A percentile compares a stretch with the other conserved stretches of the same genome.
These are phyloP conservation scores for Kazachstania viticola DNA, from an alignment of 805 yeast species.

Conservation along the genomic window DNA sequence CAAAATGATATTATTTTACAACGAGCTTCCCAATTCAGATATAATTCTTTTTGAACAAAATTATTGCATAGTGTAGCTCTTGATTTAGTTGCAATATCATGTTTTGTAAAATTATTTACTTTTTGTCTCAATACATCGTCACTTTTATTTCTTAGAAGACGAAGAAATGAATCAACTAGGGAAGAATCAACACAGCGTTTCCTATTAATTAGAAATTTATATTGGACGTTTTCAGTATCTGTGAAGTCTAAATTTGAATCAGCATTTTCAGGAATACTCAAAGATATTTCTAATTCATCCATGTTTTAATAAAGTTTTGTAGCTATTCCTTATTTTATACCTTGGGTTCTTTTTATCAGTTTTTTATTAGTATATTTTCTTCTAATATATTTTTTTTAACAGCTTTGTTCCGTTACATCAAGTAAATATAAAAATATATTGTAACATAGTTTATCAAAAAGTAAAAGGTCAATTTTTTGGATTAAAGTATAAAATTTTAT, in stretches of 20 bases:
- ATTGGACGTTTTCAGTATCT: background rate
- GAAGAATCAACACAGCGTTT: conserved; percentile 23
- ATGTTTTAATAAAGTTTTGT: too few species aligned
- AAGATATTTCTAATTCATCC: too few species aligned
- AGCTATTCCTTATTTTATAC: too few species aligned
- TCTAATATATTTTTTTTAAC: too few species aligned
- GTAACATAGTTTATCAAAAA: too few species aligned
- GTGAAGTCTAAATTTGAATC: too few species aligned
- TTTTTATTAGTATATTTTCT: too few species aligned
- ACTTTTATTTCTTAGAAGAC: conserved; percentile 21
- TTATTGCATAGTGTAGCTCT: conserved; percentile 24
- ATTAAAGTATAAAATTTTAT: background rate
- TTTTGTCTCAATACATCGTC: conserved; percentile 39
- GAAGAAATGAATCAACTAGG: conserved; percentile 21
- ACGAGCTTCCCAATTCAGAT: conserved; percentile 38
- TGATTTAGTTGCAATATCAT: conserved; percentile 2
- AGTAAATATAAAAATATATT: too few species aligned
- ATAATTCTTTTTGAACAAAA: conserved; percentile 29
- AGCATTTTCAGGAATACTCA: too few species aligned
- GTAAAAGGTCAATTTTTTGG: too few species aligned
- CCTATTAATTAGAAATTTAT: conserved; percentile 3
- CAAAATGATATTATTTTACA: conserved; percentile 33
- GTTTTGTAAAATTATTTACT: conserved; percentile 29
- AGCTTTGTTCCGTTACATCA: too few species aligned
- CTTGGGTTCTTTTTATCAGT: too few species aligned